Evolutionary conservation across 2,329 filamentous ascomycete species (phyloP), one percentile per base, ranked within the genome.

Genomic region (Monosporascus sp.): DNA sequence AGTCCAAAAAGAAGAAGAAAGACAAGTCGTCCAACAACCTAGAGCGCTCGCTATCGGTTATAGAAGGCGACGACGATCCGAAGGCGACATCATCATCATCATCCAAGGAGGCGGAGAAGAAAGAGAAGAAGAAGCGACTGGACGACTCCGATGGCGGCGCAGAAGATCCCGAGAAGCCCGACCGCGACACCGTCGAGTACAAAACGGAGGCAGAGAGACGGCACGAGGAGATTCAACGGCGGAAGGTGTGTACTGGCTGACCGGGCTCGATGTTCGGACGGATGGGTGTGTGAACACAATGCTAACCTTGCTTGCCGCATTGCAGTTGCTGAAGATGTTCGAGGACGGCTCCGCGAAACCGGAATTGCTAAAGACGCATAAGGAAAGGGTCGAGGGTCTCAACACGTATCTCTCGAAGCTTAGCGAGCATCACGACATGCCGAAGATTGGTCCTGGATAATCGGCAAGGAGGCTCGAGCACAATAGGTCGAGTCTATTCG

Each of bases 361-460:
- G 15, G 92, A 97, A 68, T 86, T 95, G 17, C 83, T 93, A 60
- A 97, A 97, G 78, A 96, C 92, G 31, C 94, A 99, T 72, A 97
- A 97, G 70, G 89, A 99, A 75, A 85, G 90, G 11, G 93, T 99
- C 44, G 92, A 97, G 70, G 91, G 97, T 69, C 75, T 97, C 62
- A 99, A 99, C 69, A 90, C 89, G 58, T 97, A 97, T 69, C 75
- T 99, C 37, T 94, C 90, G 59, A 88, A 86, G 60, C 73, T 99
- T 65, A 96, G 90, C 72, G 94, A 99, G 73, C 94, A 99, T 74
- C 93, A 99, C 71, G 94, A 99, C 69, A 99, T 99, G 92, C 81
- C 81, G 62, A 84, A 83, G 74, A 84, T 84, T 52, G 81, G 81
- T 11, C 81, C 81, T 1, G 81, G 81, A 39, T 84, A 72, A 69